Conservation (phyloP, 306 rosid genomes). For the Calophaca sinica region DNA sequence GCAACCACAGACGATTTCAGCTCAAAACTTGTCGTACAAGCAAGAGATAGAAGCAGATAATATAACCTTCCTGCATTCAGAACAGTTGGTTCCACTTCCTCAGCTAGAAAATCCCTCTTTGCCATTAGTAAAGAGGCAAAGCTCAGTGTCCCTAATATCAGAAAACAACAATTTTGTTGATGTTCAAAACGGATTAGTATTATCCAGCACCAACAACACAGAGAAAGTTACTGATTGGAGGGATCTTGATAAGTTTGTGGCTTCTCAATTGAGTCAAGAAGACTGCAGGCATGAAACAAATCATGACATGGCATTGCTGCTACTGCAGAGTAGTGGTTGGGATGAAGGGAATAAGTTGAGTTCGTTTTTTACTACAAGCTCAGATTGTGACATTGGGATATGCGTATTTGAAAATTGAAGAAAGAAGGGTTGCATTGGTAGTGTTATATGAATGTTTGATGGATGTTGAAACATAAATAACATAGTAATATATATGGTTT, state of each 20-base stretch:
- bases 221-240: conserved; percentile 90
- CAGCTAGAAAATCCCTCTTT: conserved; percentile 79
- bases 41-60: conserved; percentile 75
- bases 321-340: conserved; percentile 55
- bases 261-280: conserved; percentile 88
- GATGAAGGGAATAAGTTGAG: conserved; percentile 62
- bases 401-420: conserved; percentile 87
- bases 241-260: conserved; percentile 93
- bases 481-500: conserved; percentile 16
- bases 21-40: conserved; percentile 70
- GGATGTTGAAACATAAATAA: conserved; percentile 41
- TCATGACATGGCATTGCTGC: conserved; percentile 56
- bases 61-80: conserved; percentile 58
- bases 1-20: conserved; percentile 56
- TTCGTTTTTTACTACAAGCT: conserved; percentile 63
- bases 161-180: conserved; percentile 50
- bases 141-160: conserved; percentile 52
- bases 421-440: conserved; percentile 17
- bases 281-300: conserved; percentile 53
- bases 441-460: conserved; percentile 47
- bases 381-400: conserved; percentile 85
- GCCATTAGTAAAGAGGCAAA: conserved; percentile 66
- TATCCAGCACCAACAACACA: conserved; percentile 42
- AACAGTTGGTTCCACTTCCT: conserved; percentile 76
- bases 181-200: conserved; percentile 41